A percentile compares a stretch with the other conserved stretches of the same genome.
These are phyloP conservation scores for Populus pruinosa DNA, from an alignment of 345 rosid species.

Conservation along the genomic window DNA sequence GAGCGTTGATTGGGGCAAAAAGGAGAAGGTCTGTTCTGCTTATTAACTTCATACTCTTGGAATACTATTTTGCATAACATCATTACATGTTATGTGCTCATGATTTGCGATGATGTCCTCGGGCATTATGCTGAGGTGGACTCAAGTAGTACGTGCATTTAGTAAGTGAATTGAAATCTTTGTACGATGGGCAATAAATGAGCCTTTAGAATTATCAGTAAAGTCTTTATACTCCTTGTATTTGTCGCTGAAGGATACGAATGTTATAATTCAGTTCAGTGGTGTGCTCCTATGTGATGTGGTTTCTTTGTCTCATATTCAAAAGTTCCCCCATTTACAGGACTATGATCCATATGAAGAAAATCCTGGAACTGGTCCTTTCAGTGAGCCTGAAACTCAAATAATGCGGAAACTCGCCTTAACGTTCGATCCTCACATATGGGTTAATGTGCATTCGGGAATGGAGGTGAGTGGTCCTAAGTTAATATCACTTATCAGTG, in stretches of 20 bases:
- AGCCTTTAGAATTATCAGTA: neutral
- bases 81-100: neutral
- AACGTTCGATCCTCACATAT: conserved; percentile 88
- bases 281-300: neutral
- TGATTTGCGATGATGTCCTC: no score
- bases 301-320: conserved; percentile 9
- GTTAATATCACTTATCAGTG: neutral
- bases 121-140: neutral
- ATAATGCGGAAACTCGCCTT: conserved; percentile 84
- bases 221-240: neutral
- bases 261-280: neutral
- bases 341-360: conserved; percentile 98
- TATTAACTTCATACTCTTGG: neutral
- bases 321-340: conserved; percentile 34
- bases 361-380: conserved; percentile 89
- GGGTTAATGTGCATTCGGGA: conserved; percentile 98
- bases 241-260: neutral
- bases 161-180: neutral
- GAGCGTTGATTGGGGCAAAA: conserved; percentile 99
- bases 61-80: conserved; percentile 7
- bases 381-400: conserved; percentile 96
- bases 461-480: conserved; percentile 65
- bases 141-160: neutral
- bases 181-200: neutral
- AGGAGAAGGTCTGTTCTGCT: conserved; percentile 65